Conservation (phyloP, 2,329 filamentous ascomycete species). For the Trichocomaceae sp. region DNA sequence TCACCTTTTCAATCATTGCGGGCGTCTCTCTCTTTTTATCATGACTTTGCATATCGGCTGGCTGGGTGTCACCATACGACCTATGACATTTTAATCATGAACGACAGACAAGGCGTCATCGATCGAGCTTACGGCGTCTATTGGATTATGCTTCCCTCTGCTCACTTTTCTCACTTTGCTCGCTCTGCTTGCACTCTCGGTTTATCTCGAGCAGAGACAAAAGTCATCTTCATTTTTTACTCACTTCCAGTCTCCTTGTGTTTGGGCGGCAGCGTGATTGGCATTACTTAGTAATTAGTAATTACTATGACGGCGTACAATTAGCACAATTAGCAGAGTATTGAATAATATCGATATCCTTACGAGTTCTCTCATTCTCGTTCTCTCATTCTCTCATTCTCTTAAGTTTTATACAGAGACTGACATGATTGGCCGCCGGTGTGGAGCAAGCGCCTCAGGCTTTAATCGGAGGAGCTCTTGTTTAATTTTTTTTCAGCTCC, state of each 20-base stretch:
- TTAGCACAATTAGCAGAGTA: too few species aligned
- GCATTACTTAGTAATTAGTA: too few species aligned
- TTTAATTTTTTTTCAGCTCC: too few species aligned
- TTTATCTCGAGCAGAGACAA: neutral
- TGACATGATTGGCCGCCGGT: too few species aligned
- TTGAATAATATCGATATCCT: too few species aligned
- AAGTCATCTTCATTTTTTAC: neutral
- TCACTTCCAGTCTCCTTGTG: neutral
- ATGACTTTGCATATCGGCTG: constrained; percentile 7
- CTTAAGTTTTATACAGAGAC: too few species aligned
- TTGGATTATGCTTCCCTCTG: neutral
- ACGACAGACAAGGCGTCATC: neutral
- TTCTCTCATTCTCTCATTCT: too few species aligned
- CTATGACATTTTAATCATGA: neutral
- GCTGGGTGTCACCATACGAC: constrained; percentile 5
- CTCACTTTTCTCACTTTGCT: too few species aligned
- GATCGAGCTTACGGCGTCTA: neutral
- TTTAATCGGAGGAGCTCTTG: neutral
- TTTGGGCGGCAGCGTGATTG: neutral
- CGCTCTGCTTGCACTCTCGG: neutral
- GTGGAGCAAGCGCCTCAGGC: neutral
- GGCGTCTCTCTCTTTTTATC: constrained; percentile 1
- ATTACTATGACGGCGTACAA: too few species aligned
- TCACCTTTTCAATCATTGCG: neutral
- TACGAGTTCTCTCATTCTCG: too few species aligned